Conservation (phyloP, 2,329 filamentous ascomycete species). For the Fusarium foetens region DNA sequence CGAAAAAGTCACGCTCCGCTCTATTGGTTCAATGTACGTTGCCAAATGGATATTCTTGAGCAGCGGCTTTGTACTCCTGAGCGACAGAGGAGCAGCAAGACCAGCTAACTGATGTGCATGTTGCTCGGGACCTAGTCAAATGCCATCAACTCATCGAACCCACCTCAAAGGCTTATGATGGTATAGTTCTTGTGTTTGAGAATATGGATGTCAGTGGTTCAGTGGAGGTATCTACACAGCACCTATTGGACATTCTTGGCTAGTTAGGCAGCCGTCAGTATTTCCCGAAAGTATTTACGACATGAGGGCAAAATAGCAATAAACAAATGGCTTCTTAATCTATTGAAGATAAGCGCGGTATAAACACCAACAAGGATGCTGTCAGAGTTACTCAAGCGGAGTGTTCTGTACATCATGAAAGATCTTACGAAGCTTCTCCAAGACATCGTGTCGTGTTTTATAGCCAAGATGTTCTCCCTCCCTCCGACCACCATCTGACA, state of each 20-base stretch:
- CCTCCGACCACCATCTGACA: neutral
- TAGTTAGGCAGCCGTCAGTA: neutral
- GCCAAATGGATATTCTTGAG: neutral
- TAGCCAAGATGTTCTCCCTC: neutral
- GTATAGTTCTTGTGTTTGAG: neutral
- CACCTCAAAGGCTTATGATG: neutral
- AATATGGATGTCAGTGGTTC: neutral
- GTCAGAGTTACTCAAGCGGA: neutral
- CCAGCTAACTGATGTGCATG: neutral
- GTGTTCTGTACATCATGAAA: neutral
- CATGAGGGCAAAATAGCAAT: no score
- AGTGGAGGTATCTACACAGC: neutral
- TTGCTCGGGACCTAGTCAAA: neutral
- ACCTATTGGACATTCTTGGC: neutral
- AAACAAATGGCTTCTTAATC: neutral
- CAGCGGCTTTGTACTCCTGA: neutral
- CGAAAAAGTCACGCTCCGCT: neutral
- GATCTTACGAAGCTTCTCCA: neutral
- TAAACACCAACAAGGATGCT: accelerated
- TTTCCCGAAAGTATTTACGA: no score
- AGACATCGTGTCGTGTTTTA: neutral
- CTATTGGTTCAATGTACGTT: slow-evolving; percentile 24
- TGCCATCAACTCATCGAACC: neutral
- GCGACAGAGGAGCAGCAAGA: neutral
- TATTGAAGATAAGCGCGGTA: neutral